Evolutionary conservation across 768 basidiomycete species (phyloP), one percentile per base, ranked within the genome.

Genomic region (Tricholoma terreum): DNA sequence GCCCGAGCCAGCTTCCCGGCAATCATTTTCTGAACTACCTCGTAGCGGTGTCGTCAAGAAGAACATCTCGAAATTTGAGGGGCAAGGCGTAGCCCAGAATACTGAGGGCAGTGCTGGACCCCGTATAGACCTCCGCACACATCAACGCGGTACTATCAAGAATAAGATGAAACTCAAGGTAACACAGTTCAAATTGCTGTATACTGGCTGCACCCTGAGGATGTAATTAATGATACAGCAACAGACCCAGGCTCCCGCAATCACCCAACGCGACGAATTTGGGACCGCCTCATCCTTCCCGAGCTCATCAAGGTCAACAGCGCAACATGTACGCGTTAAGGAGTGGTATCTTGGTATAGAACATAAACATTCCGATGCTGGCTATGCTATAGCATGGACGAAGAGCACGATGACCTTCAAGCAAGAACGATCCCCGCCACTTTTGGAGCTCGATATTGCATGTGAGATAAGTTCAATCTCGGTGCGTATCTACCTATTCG

Each of bases 291-390:
- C 57, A 3, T 50, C 57, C 31, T 43, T 54, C 43, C 27, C 34
- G 6, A 42, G 10, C 19, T 43, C 52, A 33, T n/a, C 46, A 10
- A 40, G 22, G 12, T 17, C 31, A 33, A 15, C 21, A 49, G 22
- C 50, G 40, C 15, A 15, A 22, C 57, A 48, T 17, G 17, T 69
- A 31, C 64, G 66, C 33, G 54, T 69, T n/a, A 59, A 61, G 51
- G 67, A 64, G 19, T 67, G 65, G 63, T 67, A 58, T 58, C 56
- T 66, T 33, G 70, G 70, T 3, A 58, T 46, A 31, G 65, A 65
- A 50, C 57, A 52, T 30, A 61, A 61, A 34, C 42, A 46, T 0
- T 33, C 24, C 14, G 59, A 58, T 10, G 34, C 61, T 12, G 61
- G 57, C 43, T 59, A 56, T 31, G 50, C 55, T 42, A 21, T 56